Evolutionary conservation across 257 asterid genomes (phyloP).

Genomic region (Nicotiana knightiana): DNA sequence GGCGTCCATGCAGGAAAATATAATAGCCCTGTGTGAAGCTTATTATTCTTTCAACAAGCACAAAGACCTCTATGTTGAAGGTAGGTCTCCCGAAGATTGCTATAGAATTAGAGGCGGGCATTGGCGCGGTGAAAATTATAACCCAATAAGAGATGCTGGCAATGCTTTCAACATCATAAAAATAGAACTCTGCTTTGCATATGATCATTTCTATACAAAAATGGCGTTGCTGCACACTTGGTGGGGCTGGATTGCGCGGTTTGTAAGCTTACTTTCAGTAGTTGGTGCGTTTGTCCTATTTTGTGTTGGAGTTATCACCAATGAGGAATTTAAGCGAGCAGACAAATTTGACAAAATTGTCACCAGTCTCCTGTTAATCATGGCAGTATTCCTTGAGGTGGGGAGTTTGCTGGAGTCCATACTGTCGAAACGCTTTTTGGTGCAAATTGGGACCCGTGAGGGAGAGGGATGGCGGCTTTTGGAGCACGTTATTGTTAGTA

Average conservation of each 20-base stretch:
- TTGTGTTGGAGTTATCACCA: background rate
- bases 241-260: constrained; percentile 1
- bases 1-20: background rate
- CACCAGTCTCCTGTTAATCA: background rate
- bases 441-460: background rate
- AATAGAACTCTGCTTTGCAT: background rate
- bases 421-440: background rate
- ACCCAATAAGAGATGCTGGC: background rate
- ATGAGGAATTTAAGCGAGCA: background rate
- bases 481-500: background rate
- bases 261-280: background rate
- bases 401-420: background rate
- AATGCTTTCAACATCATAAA: background rate
- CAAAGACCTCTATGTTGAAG: background rate
- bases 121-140: background rate
- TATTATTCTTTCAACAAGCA: background rate
- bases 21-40: background rate
- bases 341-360: background rate
- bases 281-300: background rate
- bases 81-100: background rate
- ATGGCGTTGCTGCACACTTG: background rate
- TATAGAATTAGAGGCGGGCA: background rate
- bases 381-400: background rate
- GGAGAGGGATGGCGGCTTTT: background rate
- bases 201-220: background rate